Conservation (phyloP, 2,329 filamentous ascomycete genomes). For the Diaporthe vexans region DNA sequence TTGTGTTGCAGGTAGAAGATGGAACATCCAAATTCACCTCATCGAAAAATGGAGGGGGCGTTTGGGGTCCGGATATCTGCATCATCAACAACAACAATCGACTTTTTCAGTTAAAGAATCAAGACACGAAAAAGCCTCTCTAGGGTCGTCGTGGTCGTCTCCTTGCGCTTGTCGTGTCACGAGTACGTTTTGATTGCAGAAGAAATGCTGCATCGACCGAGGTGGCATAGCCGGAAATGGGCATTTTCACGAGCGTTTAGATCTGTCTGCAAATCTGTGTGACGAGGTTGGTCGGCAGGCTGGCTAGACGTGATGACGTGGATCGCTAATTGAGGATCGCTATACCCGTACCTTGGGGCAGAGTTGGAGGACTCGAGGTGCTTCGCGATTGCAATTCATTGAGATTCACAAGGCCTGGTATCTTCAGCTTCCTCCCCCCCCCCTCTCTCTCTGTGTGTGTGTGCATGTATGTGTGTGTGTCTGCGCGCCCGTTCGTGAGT, state of each 20-base stretch:
- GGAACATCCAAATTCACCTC: conserved; percentile 71
- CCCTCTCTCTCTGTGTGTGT: no score
- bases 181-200: conserved; percentile 56
- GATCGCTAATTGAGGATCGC: conserved; percentile 74
- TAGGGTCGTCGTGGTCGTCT: conserved; percentile 59
- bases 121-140: conserved; percentile 51
- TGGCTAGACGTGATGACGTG: conserved; percentile 70
- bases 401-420: conserved; percentile 61
- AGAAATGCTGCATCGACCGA: conserved; percentile 59
- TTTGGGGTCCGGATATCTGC: conserved; percentile 87
- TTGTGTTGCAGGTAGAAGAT: conserved; percentile 78
- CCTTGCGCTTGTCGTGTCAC: conserved; percentile 59
- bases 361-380: conserved; percentile 55
- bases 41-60: conserved; percentile 74
- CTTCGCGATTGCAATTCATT: conserved; percentile 71
- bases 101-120: conserved; percentile 48
- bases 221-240: conserved; percentile 71
- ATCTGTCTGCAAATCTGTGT: conserved; percentile 41
- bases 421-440: no score
- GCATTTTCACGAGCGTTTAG: conserved; percentile 69
- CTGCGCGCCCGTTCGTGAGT: no score
- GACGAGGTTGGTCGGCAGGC: conserved; percentile 36
- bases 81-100: conserved; percentile 63
- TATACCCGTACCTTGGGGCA: conserved; percentile 68
- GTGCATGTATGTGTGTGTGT: background rate